Percentiles rank a stretch among this genome's conserved stretches.
Evolutionary conservation across 306 rosid species (phyloP).

Genomic region (Phaseolus lunatus): DNA sequence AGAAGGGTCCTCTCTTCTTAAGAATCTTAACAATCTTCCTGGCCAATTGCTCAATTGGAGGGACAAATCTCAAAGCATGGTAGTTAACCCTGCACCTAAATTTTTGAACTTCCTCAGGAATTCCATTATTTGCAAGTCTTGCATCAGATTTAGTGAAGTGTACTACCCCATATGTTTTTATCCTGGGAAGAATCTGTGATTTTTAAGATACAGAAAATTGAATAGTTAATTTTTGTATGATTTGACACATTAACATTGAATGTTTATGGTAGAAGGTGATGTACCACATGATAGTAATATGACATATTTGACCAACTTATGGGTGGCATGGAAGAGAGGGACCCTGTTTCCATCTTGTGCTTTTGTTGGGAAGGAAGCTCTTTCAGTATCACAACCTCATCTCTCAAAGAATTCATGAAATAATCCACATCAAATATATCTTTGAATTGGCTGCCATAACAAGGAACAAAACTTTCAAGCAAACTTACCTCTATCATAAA

Average conservation of each 20-base stretch:
- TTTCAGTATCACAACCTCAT: constrained; percentile 69
- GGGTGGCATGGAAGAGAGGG: constrained; percentile 71
- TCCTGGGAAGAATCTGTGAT: constrained; percentile 72
- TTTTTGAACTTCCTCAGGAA: constrained; percentile 74
- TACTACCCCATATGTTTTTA: constrained; percentile 59
- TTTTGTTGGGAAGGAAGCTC: constrained; percentile 65
- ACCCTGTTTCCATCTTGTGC: constrained; percentile 51
- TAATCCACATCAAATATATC: constrained; percentile 74
- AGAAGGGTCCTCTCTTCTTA: constrained; percentile 71
- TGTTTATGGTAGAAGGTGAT: constrained; percentile 4
- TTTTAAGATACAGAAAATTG: not conserved
- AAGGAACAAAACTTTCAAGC: no score
- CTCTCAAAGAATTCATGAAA: constrained; percentile 71
- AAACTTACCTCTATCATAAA: no score
- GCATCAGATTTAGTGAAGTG: constrained; percentile 82
- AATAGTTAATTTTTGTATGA: not conserved
- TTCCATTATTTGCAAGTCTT: constrained; percentile 72
- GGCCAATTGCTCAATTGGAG: constrained; percentile 63
- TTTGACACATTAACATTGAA: constrained; percentile 3
- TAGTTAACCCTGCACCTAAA: constrained; percentile 74
- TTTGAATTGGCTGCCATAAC: constrained; percentile 55
- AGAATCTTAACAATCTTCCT: constrained; percentile 64
- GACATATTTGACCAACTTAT: constrained; percentile 87
- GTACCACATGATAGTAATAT: constrained; percentile 67
- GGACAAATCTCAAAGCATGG: constrained; percentile 67